These are phyloP conservation scores for Solanum pimpinellifolium DNA, from an alignment of 257 asterid species.

Conservation along the genomic window DNA sequence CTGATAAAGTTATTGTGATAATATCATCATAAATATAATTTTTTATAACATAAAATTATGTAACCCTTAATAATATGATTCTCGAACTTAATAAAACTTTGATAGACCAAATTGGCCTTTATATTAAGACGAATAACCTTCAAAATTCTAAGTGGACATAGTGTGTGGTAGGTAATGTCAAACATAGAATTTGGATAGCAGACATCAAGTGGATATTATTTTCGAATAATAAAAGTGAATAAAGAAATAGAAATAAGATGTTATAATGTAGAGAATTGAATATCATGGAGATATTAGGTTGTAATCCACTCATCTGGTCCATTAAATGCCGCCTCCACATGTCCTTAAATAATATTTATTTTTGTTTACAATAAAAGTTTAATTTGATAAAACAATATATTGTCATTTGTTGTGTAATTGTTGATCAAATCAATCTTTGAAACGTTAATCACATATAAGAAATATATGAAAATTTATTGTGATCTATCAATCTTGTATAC, in stretches of 20 bases:
- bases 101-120: not conserved
- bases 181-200: not conserved
- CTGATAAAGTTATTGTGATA: too few relatives aligned
- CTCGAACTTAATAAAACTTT: fast-evolving
- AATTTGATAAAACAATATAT: not conserved
- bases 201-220: not conserved
- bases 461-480: too few relatives aligned
- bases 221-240: not conserved
- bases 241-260: not conserved
- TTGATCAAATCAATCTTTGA: not conserved
- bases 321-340: not conserved
- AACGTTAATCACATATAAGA: not conserved
- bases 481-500: too few relatives aligned
- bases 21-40: fast-evolving
- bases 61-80: not conserved
- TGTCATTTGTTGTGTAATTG: not conserved
- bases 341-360: not conserved
- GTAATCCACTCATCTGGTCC: not conserved
- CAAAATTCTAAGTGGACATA: not conserved
- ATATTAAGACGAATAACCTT: not conserved
- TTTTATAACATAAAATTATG: too few relatives aligned
- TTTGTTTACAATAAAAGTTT: not conserved
- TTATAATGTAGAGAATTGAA: not conserved
- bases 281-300: not conserved
- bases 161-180: not conserved